A percentile compares a stretch with the other conserved stretches of the same genome.
These are phyloP conservation scores for Blastomyces parvus DNA, from an alignment of 2,329 filamentous ascomycete species.

Conservation along the genomic window DNA sequence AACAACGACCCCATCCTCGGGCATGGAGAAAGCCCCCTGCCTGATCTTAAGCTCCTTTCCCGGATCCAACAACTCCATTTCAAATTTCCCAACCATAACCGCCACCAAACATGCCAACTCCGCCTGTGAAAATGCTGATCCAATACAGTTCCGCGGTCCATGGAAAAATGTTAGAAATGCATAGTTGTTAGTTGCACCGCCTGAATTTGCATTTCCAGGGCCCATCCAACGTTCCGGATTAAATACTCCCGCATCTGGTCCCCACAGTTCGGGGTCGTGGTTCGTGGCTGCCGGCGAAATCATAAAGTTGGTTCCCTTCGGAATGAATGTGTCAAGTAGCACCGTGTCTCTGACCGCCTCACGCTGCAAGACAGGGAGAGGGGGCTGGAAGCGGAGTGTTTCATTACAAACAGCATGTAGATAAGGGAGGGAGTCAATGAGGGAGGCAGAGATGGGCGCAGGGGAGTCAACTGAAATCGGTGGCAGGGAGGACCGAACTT, in stretches of 20 bases:
- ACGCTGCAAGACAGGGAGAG: conserved; percentile 62
- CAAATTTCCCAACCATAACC: conserved; percentile 63
- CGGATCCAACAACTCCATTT: conserved; percentile 31
- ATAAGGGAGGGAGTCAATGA: conserved; percentile 63
- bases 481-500: conserved; percentile 55
- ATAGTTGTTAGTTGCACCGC: conserved; percentile 67
- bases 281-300: conserved; percentile 61
- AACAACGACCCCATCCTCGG: conserved; percentile 32
- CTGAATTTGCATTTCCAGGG: conserved; percentile 41
- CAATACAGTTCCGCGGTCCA: conserved; percentile 78
- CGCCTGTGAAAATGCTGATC: conserved; percentile 65
- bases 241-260: conserved; percentile 62
- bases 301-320: conserved; percentile 60
- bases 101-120: conserved; percentile 81
- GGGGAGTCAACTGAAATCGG: conserved; percentile 42
- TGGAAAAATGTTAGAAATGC: conserved; percentile 75
- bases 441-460: conserved; percentile 51
- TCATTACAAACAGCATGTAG: conserved; percentile 72
- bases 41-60: conserved; percentile 29
- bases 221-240: conserved; percentile 68
- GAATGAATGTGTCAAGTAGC: conserved; percentile 55
- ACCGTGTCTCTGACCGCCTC: conserved; percentile 56
- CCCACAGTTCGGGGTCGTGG: conserved; percentile 61
- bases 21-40: conserved; percentile 33
- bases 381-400: conserved; percentile 61